These are phyloP conservation scores for Phialocephala sp. DNA, from an alignment of 2,329 filamentous ascomycete genomes.

Conservation along the genomic window DNA sequence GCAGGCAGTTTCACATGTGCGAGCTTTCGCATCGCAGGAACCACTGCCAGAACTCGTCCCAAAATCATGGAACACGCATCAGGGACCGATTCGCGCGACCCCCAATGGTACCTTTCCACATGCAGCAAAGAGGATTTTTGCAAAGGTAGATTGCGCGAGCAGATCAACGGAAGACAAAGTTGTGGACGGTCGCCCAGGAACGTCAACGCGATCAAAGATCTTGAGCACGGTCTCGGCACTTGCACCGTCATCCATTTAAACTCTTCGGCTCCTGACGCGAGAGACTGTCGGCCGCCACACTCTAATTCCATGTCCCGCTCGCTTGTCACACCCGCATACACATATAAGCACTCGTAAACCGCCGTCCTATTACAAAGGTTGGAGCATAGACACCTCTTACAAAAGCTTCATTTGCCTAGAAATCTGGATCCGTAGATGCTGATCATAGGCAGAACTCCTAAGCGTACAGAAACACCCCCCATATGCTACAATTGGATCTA, in stretches of 20 bases:
- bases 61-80: neutral
- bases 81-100: neutral
- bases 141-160: neutral
- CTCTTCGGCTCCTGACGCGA: too few relatives aligned
- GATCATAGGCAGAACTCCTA: slow-evolving; percentile 6
- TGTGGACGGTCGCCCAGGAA: neutral
- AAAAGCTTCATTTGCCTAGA: slow-evolving; percentile 6
- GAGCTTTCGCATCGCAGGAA: slow-evolving; percentile 5
- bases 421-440: neutral
- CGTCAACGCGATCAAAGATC: slow-evolving; percentile 1
- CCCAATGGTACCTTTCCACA: neutral
- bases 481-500: slow-evolving; percentile 13
- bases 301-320: neutral
- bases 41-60: neutral
- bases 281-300: too few relatives aligned
- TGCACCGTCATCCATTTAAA: neutral
- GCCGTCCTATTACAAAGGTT: too few relatives aligned
- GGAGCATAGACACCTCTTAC: neutral
- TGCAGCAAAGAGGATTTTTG: neutral
- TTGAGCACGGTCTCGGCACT: slow-evolving; percentile 8
- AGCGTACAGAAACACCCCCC: neutral
- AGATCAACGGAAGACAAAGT: neutral
- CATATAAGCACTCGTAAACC: too few relatives aligned
- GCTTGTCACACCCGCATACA: too few relatives aligned
- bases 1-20: neutral